phyloP scores from a whole-genome alignment of 208 protist genomes.

The Acanthamoeba sp. region DNA sequence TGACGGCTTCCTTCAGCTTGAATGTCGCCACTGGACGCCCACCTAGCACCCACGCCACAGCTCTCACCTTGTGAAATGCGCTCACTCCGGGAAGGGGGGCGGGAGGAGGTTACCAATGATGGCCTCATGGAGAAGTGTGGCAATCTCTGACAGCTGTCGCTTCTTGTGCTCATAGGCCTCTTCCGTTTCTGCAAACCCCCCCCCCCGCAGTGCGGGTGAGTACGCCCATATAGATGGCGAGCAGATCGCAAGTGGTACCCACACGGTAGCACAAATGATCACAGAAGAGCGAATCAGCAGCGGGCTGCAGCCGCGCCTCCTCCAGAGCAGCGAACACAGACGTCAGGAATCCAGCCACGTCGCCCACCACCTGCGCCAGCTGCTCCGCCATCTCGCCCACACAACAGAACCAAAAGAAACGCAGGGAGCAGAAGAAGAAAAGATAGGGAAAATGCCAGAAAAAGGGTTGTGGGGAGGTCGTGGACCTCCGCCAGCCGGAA shows the following conservation, averaged over 20 bases:
- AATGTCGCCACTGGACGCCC: slow-evolving; percentile 37
- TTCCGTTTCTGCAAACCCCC: neutral
- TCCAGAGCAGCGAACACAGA: neutral
- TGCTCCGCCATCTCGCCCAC: neutral
- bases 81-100: neutral
- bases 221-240: neutral
- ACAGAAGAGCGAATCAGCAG: neutral
- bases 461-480: too few species aligned
- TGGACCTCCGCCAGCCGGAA: too few species aligned
- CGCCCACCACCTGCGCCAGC: slow-evolving; percentile 6
- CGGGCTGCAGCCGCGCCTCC: neutral
- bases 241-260: neutral
- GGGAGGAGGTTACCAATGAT: slow-evolving; percentile 18
- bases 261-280: slow-evolving; percentile 69
- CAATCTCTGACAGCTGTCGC: neutral
- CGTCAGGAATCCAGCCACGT: neutral
- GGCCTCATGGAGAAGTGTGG: slow-evolving; percentile 12
- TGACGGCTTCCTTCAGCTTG: neutral
- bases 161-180: slow-evolving; percentile 50
- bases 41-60: neutral
- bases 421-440: neutral
- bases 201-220: neutral
- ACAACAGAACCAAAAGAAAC: neutral
- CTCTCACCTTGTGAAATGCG: neutral
- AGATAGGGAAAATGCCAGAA: neutral